A percentile compares a stretch with the other conserved stretches of the same genome.
Evolutionary conservation across 495 filamentous ascomycete species (phyloP).

Genomic region (Xylona heveae): DNA sequence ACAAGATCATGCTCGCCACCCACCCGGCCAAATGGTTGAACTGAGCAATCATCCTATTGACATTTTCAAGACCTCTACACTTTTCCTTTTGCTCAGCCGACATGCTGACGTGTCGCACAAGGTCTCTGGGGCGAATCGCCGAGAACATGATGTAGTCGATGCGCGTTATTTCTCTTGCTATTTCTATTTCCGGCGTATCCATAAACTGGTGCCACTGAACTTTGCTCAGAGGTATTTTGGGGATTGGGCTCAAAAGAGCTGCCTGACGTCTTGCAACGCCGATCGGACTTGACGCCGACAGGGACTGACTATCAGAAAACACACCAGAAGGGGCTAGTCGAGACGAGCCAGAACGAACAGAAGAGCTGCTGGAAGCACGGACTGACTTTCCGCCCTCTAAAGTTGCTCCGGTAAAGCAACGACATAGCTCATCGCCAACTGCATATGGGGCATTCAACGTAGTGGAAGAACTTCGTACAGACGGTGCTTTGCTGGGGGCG

Average conservation of each 20-base stretch:
- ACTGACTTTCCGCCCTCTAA: no score
- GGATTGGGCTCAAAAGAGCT: constrained; percentile 35
- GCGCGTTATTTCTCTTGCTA: constrained; percentile 79
- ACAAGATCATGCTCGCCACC: constrained; percentile 75
- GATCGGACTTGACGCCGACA: no score
- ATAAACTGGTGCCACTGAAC: constrained; percentile 67
- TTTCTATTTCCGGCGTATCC: constrained; percentile 55
- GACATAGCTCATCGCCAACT: no score
- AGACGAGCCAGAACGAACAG: no score
- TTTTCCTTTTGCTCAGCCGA: constrained; percentile 49
- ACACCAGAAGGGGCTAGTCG: no score
- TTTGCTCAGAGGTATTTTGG: constrained; percentile 43
- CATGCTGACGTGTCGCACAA: constrained; percentile 75
- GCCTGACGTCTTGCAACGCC: constrained; percentile 44
- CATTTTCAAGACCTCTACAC: constrained; percentile 58
- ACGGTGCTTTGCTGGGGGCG: neutral
- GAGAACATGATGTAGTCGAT: constrained; percentile 97
- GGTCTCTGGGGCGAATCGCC: constrained; percentile 83
- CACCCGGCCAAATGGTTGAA: constrained; percentile 92
- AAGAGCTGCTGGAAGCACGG: no score
- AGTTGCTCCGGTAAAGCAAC: no score
- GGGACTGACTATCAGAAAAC: no score
- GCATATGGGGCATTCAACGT: constrained; percentile 2
- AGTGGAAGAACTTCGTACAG: neutral
- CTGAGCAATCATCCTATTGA: constrained; percentile 83